Evolutionary conservation across 495 filamentous ascomycete genomes (phyloP), one percentile per base, ranked within the genome.

Genomic region (Penicillium bovifimosum): DNA sequence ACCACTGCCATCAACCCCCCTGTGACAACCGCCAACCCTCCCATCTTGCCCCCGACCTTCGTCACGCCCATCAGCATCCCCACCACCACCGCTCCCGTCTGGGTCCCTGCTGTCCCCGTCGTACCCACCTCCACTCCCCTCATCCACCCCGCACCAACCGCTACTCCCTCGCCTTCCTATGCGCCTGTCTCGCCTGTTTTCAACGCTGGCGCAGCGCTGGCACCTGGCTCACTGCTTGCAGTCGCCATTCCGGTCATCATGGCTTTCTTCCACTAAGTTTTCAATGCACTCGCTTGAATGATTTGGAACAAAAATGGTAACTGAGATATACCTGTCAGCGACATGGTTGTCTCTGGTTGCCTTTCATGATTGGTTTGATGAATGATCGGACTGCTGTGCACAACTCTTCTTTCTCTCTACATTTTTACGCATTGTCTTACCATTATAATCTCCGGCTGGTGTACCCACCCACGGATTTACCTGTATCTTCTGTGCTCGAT

Each of bases 171-270:
- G 2, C 54, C 63, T 27, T 45, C 53, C 13, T 47, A 32, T 0
- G 7, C 0, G 6, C 26, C 45, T 1, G 27, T 40, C 1, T 18
- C 46, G 50, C 60, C 63, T 11, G 51, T 50, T 16, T 62, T 57
- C 53, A 59, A 62, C 20, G 55, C 64, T 9, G 58, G 59, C 26
- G 59, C 62, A 0, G 31, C 62, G 8, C 53, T 66, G 32, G 29
- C 53, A 3, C 65, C 67, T 5, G 60, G 50, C 14, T 61, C 53
- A 0, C 16, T 64, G 13, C 16, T 61, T 18, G 63, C 55, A 6
- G 24, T 61, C 0, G 58, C 53, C 34, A 36, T 64, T 10, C 53
- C 61, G 17, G 27, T 64, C 34, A 43, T 66, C 10, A 26, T 63
- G 39, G 60, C 60, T 10, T 28, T 64, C 27, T 57, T 66, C 41